Percentiles rank a stretch among this genome's conserved stretches.
Evolutionary conservation across 2,329 filamentous ascomycete species (phyloP).

Genomic region (Fusarium tricinctum): DNA sequence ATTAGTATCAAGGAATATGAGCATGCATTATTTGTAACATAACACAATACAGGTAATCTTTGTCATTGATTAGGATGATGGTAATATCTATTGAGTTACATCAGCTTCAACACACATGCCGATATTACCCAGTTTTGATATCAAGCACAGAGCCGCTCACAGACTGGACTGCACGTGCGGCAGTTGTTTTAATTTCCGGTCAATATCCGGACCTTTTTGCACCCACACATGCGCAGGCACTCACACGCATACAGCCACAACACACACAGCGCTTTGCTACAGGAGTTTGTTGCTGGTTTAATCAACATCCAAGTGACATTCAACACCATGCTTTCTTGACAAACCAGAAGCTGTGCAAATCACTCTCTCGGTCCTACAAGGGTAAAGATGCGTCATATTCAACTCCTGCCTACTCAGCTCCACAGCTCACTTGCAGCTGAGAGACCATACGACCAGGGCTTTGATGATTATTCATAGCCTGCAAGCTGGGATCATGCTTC

Average conservation of each 20-base stretch:
- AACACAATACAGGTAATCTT: not conserved
- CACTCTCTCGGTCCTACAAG: slow-evolving; percentile 38
- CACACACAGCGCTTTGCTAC: slow-evolving; percentile 1
- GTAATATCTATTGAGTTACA: too few species aligned
- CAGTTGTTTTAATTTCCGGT: not conserved
- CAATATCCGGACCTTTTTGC: not conserved
- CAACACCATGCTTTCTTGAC: slow-evolving; percentile 8
- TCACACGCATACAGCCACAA: slow-evolving; percentile 9
- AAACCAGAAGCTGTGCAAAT: slow-evolving; percentile 32
- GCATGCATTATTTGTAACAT: not conserved
- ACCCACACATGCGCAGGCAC: not conserved
- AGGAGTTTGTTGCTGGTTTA: slow-evolving; percentile 5
- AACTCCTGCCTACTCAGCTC: slow-evolving; percentile 25
- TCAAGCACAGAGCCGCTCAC: not conserved
- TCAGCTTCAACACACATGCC: not conserved
- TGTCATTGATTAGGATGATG: not conserved
- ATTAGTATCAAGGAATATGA: not conserved
- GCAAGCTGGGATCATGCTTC: slow-evolving; percentile 49
- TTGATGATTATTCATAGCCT: slow-evolving; percentile 32
- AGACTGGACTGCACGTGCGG: not conserved
- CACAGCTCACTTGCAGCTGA: slow-evolving; percentile 19
- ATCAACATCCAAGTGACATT: slow-evolving; percentile 22
- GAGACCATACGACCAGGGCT: slow-evolving; percentile 31
- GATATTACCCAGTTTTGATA: not conserved
- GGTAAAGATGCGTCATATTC: slow-evolving; percentile 30